Evolutionary conservation across 2,329 filamentous ascomycete genomes (phyloP).

Genomic region (Juglanconis oblonga): DNA sequence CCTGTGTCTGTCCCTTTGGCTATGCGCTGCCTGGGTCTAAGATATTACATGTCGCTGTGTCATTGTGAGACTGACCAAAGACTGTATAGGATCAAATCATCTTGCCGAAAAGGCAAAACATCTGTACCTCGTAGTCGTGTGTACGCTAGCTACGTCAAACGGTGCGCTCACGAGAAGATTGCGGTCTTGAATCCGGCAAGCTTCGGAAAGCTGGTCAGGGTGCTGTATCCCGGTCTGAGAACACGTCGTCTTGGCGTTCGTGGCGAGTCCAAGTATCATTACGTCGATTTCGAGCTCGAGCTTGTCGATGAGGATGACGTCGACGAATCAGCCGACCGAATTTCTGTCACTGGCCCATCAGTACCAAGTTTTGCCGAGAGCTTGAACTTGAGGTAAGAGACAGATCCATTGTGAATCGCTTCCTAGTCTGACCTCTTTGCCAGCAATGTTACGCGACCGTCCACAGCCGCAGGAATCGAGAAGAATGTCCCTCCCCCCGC

Average conservation of each 20-base stretch:
- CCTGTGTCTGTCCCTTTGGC: too few relatives aligned
- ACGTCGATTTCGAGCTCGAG: constrained; percentile 63
- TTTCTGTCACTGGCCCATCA: constrained; percentile 31
- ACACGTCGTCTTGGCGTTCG: constrained; percentile 88
- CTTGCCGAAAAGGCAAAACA: constrained; percentile 71
- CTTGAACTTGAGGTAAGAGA: constrained; percentile 45
- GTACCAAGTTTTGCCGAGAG: constrained; percentile 12
- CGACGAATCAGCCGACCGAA: constrained; percentile 9
- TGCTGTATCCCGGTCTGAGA: constrained; percentile 93
- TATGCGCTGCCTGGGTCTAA: too few relatives aligned
- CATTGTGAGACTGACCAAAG: constrained; percentile 12
- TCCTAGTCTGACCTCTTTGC: constrained; percentile 24
- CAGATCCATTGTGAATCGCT: not conserved
- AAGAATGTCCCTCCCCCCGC: constrained; percentile 4
- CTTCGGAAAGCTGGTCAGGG: constrained; percentile 94
- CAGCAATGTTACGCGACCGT: constrained; percentile 26
- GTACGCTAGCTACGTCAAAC: constrained; percentile 91
- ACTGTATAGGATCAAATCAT: constrained; percentile 64
- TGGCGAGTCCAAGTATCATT: constrained; percentile 98
- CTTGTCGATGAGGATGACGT: constrained; percentile 50
- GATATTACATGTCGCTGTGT: not conserved
- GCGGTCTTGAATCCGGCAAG: constrained; percentile 95
- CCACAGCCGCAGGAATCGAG: constrained; percentile 12
- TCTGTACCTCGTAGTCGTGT: constrained; percentile 91
- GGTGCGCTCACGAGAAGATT: constrained; percentile 89